Base-by-base conservation (phyloP, 441 rosid species). In the Syzygium syzygioides region DNA sequence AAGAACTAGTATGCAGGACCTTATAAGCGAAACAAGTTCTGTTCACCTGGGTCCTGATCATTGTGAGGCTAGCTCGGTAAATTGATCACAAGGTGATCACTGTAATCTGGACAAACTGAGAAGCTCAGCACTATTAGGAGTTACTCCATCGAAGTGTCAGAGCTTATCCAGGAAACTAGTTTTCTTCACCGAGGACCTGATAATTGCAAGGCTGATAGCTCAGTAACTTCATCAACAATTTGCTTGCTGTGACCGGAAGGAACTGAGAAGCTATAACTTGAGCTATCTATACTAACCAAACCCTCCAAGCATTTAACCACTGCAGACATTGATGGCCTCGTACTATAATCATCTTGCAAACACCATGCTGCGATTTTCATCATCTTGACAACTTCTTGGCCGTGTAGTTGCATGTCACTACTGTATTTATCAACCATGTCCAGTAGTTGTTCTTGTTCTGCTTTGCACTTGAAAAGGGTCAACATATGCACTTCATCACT, bases 271-370 rank as follows among this genome's bases (percentile, higher is more conserved):
- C 17, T 37, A 37, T 37, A 71, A 37, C 50, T 71, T 71, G 1
- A 37, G 28, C n/a, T 71, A 0, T 20, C 83, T 71, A 71, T 23
- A 37, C 83, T 37, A 71, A 71, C 52, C 23, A 71, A 0, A 15
- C 83, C 83, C n/a, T 71, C 83, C 52, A 37, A 71, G 52, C 52
- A 37, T 37, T 89, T 91, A 83, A 86, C 86, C 76, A 91, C 92
- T 3, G 85, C 34, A n/a, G 91, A 88, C 92, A 91, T 91, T 76
- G 89, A 87, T 17, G 92, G 92, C 89, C 92, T 89, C 90, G 25
- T 89, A 10, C 10, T 25, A 23, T 79, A 90, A 60, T 91, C 92
- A 85, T 79, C 88, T 87, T 91, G 91, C 90, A 91, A 53, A 80
- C 92, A 91, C 92, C 90, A 89, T 20, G 89, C 90, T 25, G 89